Conservation (phyloP, 495 filamentous ascomycete species). For the Ascobolus immersus region DNA sequence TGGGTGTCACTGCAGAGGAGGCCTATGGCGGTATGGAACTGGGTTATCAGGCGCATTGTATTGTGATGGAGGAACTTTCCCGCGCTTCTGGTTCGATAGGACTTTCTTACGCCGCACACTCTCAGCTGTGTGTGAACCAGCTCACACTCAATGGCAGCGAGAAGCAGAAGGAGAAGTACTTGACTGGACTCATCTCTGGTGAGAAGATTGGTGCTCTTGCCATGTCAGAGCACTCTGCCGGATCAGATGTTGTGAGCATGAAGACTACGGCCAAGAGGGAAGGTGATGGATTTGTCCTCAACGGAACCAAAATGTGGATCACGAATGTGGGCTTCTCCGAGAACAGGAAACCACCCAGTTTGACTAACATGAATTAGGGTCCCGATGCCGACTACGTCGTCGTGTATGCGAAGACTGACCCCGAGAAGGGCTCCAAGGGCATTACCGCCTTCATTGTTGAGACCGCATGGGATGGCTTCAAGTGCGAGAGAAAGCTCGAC, state of each 20-base stretch:
- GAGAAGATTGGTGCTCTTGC: constrained; percentile 69
- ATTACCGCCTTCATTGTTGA: constrained; percentile 89
- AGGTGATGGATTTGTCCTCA: constrained; percentile 62
- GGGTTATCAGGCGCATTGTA: constrained; percentile 92
- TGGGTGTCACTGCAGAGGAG: constrained; percentile 86
- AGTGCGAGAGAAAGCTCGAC: constrained; percentile 72
- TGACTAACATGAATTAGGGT: constrained; percentile 25
- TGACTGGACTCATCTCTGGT: constrained; percentile 63
- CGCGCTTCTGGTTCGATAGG: constrained; percentile 54
- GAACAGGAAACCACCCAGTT: neutral
- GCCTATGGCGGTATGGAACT: constrained; percentile 72
- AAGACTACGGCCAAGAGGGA: constrained; percentile 45
- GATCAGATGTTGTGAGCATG: constrained; percentile 90
- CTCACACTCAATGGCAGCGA: constrained; percentile 65
- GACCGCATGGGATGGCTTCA: constrained; percentile 47
- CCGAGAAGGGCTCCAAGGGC: constrained; percentile 57
- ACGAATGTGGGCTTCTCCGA: constrained; percentile 50
- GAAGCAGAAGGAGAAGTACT: constrained; percentile 52
- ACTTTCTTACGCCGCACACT: constrained; percentile 84
- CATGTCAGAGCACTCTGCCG: constrained; percentile 82
- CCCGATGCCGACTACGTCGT: constrained; percentile 75
- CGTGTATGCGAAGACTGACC: constrained; percentile 86
- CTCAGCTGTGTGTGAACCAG: constrained; percentile 91
- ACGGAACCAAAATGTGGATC: constrained; percentile 98
- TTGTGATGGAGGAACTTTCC: constrained; percentile 76